Conservation (phyloP, 1,284 basidiomycete genomes). For the Thelephora terrestris region DNA sequence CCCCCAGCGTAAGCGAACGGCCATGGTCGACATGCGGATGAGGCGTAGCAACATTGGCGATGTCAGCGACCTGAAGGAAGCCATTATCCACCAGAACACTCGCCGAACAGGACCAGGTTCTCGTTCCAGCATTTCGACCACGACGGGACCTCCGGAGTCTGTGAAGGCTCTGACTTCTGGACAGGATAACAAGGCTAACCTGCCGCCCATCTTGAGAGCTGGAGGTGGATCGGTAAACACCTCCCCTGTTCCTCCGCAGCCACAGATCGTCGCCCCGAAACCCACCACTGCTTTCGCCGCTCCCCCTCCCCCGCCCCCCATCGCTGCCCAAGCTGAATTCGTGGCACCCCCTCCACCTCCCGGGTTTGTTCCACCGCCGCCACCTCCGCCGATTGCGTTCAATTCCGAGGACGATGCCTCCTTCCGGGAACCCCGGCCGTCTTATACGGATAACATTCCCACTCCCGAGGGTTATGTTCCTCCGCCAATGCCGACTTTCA, state of each 20-base stretch:
- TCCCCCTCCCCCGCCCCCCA: conserved; percentile 20
- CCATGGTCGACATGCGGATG: conserved; percentile 81
- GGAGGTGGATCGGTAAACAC: conserved; percentile 11
- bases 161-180: conserved; percentile 4
- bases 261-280: conserved; percentile 13
- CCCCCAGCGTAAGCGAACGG: conserved; percentile 79
- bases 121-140: conserved; percentile 4
- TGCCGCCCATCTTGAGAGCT: conserved; percentile 14
- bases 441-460: neutral
- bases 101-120: conserved; percentile 7
- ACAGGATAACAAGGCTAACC: conserved; percentile 10
- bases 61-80: conserved; percentile 35
- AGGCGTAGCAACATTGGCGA: conserved; percentile 44
- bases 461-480: neutral
- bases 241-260: conserved; percentile 30
- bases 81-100: conserved; percentile 41
- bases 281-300: conserved; percentile 17
- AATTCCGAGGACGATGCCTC: too few species aligned
- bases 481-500: conserved; percentile 19
- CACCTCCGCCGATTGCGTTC: conserved; percentile 11
- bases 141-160: conserved; percentile 3
- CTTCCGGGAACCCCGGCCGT: neutral
- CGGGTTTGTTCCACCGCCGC: conserved; percentile 7
- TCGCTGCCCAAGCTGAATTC: neutral
- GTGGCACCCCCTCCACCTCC: neutral